phyloP scores from a whole-genome alignment of 1,284 basidiomycete species.

The Malassezia caprae region DNA sequence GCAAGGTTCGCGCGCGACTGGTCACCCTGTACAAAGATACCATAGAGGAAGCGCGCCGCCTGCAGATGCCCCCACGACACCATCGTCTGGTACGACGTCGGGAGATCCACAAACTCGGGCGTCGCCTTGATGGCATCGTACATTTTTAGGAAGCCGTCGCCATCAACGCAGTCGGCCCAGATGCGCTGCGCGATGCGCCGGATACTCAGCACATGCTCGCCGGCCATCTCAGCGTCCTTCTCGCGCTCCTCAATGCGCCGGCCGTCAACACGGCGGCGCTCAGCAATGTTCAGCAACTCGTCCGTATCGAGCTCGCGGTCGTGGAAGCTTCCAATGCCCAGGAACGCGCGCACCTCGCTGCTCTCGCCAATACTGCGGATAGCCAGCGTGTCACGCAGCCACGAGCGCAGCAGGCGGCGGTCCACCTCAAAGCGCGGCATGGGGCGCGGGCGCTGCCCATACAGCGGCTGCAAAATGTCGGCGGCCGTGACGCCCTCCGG shows the following conservation, averaged over 20 bases:
- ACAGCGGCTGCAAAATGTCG: slow-evolving; percentile 3
- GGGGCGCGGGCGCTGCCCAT: slow-evolving; percentile 12
- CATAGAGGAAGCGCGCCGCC: slow-evolving; percentile 37
- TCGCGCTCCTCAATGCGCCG: slow-evolving; percentile 33
- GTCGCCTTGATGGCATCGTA: slow-evolving; percentile 31
- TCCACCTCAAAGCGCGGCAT: slow-evolving; percentile 30
- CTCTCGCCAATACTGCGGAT: slow-evolving; percentile 37
- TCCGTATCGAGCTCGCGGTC: slow-evolving; percentile 27
- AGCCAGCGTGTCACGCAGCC: slow-evolving; percentile 43
- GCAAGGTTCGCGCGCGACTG: slow-evolving; percentile 37
- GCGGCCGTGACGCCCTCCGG: not conserved
- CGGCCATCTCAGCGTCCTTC: slow-evolving; percentile 31
- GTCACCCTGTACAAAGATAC: slow-evolving; percentile 38
- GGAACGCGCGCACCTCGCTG: slow-evolving; percentile 35
- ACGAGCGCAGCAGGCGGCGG: slow-evolving; percentile 36
- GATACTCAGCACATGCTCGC: slow-evolving; percentile 38
- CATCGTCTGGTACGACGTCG: slow-evolving; percentile 37
- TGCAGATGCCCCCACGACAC: slow-evolving; percentile 40
- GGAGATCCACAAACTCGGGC: slow-evolving; percentile 27
- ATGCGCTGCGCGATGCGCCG: slow-evolving; percentile 34
- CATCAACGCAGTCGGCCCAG: slow-evolving; percentile 41
- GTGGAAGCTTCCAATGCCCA: slow-evolving; percentile 30
- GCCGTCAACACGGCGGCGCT: slow-evolving; percentile 28
- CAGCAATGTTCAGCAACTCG: slow-evolving; percentile 33
- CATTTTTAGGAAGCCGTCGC: slow-evolving; percentile 40